Evolutionary conservation across 345 rosid species (phyloP).

Genomic region (Linum trigynum): DNA sequence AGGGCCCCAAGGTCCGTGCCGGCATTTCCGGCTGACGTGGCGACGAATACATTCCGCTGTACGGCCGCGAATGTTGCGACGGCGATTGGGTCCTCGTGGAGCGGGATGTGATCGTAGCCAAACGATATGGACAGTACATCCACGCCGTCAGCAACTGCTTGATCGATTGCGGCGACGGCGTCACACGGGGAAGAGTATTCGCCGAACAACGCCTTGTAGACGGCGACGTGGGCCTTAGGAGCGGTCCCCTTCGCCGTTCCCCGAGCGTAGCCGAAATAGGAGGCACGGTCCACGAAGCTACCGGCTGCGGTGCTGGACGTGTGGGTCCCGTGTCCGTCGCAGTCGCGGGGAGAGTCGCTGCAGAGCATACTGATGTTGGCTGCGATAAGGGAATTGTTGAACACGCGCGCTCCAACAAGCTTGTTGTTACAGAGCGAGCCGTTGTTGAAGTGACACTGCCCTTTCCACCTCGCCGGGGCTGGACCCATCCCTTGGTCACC

Average conservation of each 20-base stretch:
- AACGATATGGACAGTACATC: conserved; percentile 19
- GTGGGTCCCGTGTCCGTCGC: conserved; percentile 26
- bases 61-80: conserved; percentile 29
- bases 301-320: conserved; percentile 8
- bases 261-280: conserved; percentile 23
- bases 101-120: conserved; percentile 18
- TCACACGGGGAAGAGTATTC: conserved; percentile 17
- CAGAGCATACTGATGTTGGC: conserved; percentile 9
- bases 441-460: too few relatives aligned
- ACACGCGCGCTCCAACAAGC: too few relatives aligned
- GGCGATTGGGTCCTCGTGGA: conserved; percentile 25
- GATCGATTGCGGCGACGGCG: conserved; percentile 21
- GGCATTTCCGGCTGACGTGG: conserved; percentile 38
- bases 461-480: conserved; percentile 10
- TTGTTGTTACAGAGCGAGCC: too few relatives aligned
- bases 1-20: conserved; percentile 19
- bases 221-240: conserved; percentile 19
- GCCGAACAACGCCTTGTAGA: conserved; percentile 27
- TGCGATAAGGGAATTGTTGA: conserved; percentile 4
- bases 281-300: conserved; percentile 18
- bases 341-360: conserved; percentile 25
- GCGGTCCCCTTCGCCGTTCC: conserved; percentile 23
- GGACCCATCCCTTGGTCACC: conserved; percentile 24
- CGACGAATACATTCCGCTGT: conserved; percentile 24
- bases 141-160: conserved; percentile 16